Evolutionary conservation across 2,329 filamentous ascomycete species (phyloP), one percentile per base, ranked within the genome.

Genomic region (Dryadomyces quercivorus): DNA sequence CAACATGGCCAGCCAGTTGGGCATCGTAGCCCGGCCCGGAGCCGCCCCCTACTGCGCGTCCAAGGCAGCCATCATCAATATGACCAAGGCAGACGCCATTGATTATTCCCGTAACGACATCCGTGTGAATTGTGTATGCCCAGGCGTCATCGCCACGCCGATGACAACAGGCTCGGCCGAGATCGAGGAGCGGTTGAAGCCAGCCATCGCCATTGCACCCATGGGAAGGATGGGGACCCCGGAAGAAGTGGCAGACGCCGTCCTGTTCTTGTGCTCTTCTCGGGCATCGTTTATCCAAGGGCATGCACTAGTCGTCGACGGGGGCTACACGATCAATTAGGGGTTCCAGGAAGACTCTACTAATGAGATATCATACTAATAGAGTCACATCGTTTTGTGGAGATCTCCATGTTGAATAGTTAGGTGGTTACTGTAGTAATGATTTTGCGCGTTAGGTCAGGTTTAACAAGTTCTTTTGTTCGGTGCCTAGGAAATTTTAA

Each of bases 21-120:
- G 74, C 0, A 64, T 77, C n/a, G 72, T 77, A 1, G 70, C 69
- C 2, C 66, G 73, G 3, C 70, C 74, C 5, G 66, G 62, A 43
- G 73, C 75, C 10, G 76, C 76, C 10, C 70, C 76, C 1, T 82
- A 81, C 57, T 80, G 75, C 53, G 75, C 73, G 0, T 80, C 76
- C 4, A 83, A 82, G 58, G 73, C 77, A 2, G 54, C 46, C 34
- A 44, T 79, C 75, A 75, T 75, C 59, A 82, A 76, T 52, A 78
- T 78, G 47, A 72, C 70, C 0, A 75, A 74, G 64, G 63, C 66
- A 2, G 65, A 89, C 56, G 85, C 85, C 1, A 81, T 84, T 1
- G 85, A 89, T 64, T 88, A 85, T 61, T 85, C 81, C 0, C 74
- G 78, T 0, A 76, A 85, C 51, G 76, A 85, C 59, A 86, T 89